Base-by-base conservation (phyloP, 164 flowering plant species). In the Tinospora cordifolia region DNA sequence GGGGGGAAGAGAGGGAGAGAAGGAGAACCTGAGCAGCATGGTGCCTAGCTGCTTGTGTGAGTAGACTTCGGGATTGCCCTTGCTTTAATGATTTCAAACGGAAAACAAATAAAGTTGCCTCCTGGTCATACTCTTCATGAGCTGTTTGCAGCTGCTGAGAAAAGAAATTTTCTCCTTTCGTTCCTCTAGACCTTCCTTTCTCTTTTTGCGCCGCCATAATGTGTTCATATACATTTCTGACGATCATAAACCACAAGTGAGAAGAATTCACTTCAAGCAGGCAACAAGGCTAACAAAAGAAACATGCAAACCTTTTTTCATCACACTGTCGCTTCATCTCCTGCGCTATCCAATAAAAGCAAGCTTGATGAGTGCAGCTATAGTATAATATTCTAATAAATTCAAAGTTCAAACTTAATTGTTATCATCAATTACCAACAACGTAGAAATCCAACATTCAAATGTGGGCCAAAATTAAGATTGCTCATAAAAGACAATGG, bases 281-380 rank as follows among this genome's bases (percentile, higher is more conserved):
- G 10, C 65, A 71, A 30, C 72, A 12, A 69, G 67, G 36, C 17
- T 47, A 54, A 49, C 41, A 25, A 7, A 70, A 8, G 63, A 81
- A 74, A 67, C 39, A 68, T 62, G 22, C 24, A 21, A n/a, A 93
- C 98, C 97, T 88, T 85, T 93, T 93, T 38, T 82, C 94, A 75
- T 93, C 96, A 79, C 98, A 91, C 63, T 84, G 91, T 22, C 77
- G 84, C 82, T 93, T 93, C 98, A 93, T 93, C 71, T 87, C 98
- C 97, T 93, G 87, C 79, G 80, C 34, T 76, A 78, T 60, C 26
- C 71, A 66, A 73, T 67, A 67, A 68, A 49, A 19, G 19, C 47
- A 67, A 47, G 8, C 8, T 3, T 8, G 49, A 47, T 38, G 9
- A 65, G 60, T 34, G 36, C 34, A 46, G 40, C 17, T 10, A 6